Conservation (phyloP, 192 early-diverging fungal species). For the Phlyctochytrium planicorne region DNA sequence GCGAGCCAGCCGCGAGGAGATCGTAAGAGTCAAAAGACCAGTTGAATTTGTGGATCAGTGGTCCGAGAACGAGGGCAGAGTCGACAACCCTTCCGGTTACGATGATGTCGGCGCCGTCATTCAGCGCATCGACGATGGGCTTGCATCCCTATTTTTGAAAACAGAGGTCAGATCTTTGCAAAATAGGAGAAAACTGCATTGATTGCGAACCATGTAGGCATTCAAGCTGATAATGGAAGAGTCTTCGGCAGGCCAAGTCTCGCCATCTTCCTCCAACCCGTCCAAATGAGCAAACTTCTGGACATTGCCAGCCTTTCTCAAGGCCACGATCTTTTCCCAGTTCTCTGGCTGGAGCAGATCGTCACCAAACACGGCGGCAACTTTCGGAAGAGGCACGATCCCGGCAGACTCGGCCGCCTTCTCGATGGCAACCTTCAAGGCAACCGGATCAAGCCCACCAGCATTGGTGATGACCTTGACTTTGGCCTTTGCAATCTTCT, state of each 20-base stretch:
- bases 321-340: slow-evolving; percentile 16
- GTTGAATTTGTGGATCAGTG: slow-evolving; percentile 59
- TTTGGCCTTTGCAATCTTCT: slow-evolving; percentile 49
- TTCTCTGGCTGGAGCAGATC: slow-evolving; percentile 45
- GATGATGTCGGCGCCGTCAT: slow-evolving; percentile 59
- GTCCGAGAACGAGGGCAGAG: slow-evolving; percentile 62
- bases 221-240: slow-evolving; percentile 61
- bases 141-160: slow-evolving; percentile 43
- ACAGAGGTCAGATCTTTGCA: not conserved
- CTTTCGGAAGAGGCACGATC: slow-evolving; percentile 36
- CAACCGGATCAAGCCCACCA: slow-evolving; percentile 61
- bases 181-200: not conserved
- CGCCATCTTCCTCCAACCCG: slow-evolving; percentile 33
- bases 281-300: slow-evolving; percentile 39
- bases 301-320: slow-evolving; percentile 29
- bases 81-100: slow-evolving; percentile 70
- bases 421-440: slow-evolving; percentile 65
- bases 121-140: slow-evolving; percentile 54
- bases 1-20: slow-evolving; percentile 57
- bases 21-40: slow-evolving; percentile 54
- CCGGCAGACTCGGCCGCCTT: slow-evolving; percentile 40
- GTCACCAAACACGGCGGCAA: slow-evolving; percentile 65
- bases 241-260: slow-evolving; percentile 49
- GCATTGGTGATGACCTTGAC: slow-evolving; percentile 68
- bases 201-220: slow-evolving; percentile 42